Conservation (phyloP, 2,329 filamentous ascomycete genomes). For the Paecilomyces sp. region DNA sequence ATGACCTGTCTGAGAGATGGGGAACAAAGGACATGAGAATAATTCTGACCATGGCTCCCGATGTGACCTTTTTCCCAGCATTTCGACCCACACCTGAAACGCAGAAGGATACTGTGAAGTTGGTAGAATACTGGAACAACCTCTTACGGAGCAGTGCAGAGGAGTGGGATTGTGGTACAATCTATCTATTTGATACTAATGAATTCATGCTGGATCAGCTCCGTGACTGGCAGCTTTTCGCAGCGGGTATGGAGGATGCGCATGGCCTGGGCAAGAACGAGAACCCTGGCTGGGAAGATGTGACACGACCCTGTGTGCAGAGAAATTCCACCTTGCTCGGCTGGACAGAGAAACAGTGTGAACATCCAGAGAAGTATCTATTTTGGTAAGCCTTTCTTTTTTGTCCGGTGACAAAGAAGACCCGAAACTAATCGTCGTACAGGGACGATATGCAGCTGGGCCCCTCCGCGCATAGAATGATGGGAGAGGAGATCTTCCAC, state of each 20-base stretch:
- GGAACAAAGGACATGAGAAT: slow-evolving; percentile 23
- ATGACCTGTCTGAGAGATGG: slow-evolving; percentile 20
- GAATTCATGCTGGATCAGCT: slow-evolving; percentile 31
- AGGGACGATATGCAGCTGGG: slow-evolving; percentile 38
- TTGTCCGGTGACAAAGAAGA: slow-evolving; percentile 4
- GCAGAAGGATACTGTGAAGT: slow-evolving; percentile 26
- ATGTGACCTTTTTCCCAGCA: slow-evolving; percentile 34
- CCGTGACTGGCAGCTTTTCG: slow-evolving; percentile 29
- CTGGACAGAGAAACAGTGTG: slow-evolving; percentile 22
- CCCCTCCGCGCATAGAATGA: slow-evolving; percentile 28
- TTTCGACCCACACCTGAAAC: slow-evolving; percentile 19
- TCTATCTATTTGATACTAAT: slow-evolving; percentile 35
- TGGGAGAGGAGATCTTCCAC: slow-evolving; percentile 30
- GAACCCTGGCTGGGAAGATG: slow-evolving; percentile 28
- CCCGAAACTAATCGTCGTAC: slow-evolving; percentile 6
- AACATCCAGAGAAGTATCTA: slow-evolving; percentile 29
- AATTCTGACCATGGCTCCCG: slow-evolving; percentile 29
- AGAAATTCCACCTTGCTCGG: slow-evolving; percentile 17
- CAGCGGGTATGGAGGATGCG: slow-evolving; percentile 26
- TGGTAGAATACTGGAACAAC: slow-evolving; percentile 29
- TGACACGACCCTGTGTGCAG: slow-evolving; percentile 27
- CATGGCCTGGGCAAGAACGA: slow-evolving; percentile 25
- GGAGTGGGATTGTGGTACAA: slow-evolving; percentile 24
- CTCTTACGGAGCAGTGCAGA: slow-evolving; percentile 19
- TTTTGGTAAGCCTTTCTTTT: slow-evolving; percentile 28